phyloP scores from a whole-genome alignment of 2,329 filamentous ascomycete genomes.

The Fusarium albosuccineum region DNA sequence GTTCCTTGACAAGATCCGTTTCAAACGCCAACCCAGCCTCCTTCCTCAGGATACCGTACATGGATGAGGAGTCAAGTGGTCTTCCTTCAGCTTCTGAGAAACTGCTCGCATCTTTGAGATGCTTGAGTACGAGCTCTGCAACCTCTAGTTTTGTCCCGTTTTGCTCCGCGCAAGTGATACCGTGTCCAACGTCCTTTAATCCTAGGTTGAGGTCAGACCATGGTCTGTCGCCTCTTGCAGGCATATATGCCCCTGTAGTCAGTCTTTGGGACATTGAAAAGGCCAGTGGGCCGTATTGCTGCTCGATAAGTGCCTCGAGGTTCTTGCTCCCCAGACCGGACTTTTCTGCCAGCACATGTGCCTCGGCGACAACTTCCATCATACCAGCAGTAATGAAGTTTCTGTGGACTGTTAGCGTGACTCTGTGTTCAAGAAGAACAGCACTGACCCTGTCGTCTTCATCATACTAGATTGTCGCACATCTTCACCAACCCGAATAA shows the following conservation, averaged over 20 bases:
- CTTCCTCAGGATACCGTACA: constrained; percentile 62
- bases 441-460: constrained; percentile 60
- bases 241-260: constrained; percentile 55
- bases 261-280: constrained; percentile 54
- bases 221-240: constrained; percentile 52
- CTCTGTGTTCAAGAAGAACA: fast-evolving
- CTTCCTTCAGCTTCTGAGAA: constrained; percentile 53
- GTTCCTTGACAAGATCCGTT: constrained; percentile 51
- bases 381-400: constrained; percentile 64
- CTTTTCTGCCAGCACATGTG: constrained; percentile 63
- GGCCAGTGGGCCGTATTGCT: constrained; percentile 55
- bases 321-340: constrained; percentile 55
- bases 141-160: constrained; percentile 56
- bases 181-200: constrained; percentile 66
- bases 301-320: constrained; percentile 59
- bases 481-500: constrained; percentile 59
- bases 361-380: constrained; percentile 63
- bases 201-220: constrained; percentile 64
- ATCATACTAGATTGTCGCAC: constrained; percentile 59
- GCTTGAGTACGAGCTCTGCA: constrained; percentile 57
- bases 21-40: constrained; percentile 60
- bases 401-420: constrained; percentile 40
- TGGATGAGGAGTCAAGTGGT: constrained; percentile 62
- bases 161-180: constrained; percentile 57
- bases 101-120: constrained; percentile 57